Percentiles rank a stretch among this genome's conserved stretches.
Conservation (phyloP, 1,139 yeast species). For the Saccharomyces pastorianus region DNA sequence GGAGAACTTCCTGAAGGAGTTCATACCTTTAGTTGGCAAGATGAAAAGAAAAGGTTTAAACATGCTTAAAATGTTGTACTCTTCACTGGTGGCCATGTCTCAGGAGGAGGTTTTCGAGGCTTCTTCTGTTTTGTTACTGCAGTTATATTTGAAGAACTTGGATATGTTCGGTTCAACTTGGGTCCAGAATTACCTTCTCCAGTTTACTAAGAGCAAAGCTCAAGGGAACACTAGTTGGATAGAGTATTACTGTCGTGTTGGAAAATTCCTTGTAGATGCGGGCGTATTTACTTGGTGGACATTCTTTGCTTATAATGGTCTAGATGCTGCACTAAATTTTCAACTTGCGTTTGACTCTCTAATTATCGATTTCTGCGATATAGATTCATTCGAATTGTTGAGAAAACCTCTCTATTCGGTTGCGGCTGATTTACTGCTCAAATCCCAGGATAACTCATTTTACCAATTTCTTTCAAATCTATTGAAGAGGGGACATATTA, state of each 20-base stretch:
- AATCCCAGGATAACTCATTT: slow-evolving; percentile 9
- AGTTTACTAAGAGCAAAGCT: slow-evolving; percentile 13
- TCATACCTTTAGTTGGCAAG: background rate
- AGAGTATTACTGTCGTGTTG: slow-evolving; percentile 21
- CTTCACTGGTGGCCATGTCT: slow-evolving; percentile 7
- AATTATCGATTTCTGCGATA: slow-evolving; percentile 19
- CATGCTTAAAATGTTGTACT: slow-evolving; percentile 6
- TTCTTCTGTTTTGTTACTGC: slow-evolving; percentile 6
- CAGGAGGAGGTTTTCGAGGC: slow-evolving; percentile 4
- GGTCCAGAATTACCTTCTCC: slow-evolving; percentile 23
- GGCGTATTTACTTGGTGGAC: slow-evolving; percentile 29
- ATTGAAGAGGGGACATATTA: slow-evolving; percentile 14
- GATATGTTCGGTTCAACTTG: slow-evolving; percentile 17
- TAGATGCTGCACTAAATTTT: slow-evolving; percentile 12
- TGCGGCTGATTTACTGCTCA: slow-evolving; percentile 13
- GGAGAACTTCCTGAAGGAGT: slow-evolving; percentile 6
- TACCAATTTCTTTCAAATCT: slow-evolving; percentile 10
- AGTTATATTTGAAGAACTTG: slow-evolving; percentile 15
- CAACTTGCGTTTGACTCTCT: slow-evolving; percentile 14
- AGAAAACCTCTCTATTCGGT: slow-evolving; percentile 18
- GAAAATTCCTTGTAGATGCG: slow-evolving; percentile 16
- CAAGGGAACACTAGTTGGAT: slow-evolving; percentile 15
- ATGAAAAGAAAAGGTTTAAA: background rate
- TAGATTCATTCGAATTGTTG: slow-evolving; percentile 17
- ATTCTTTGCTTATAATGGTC: slow-evolving; percentile 20